phyloP scores from a whole-genome alignment of 2,329 filamentous ascomycete species.

The Sclerotinia minor region DNA sequence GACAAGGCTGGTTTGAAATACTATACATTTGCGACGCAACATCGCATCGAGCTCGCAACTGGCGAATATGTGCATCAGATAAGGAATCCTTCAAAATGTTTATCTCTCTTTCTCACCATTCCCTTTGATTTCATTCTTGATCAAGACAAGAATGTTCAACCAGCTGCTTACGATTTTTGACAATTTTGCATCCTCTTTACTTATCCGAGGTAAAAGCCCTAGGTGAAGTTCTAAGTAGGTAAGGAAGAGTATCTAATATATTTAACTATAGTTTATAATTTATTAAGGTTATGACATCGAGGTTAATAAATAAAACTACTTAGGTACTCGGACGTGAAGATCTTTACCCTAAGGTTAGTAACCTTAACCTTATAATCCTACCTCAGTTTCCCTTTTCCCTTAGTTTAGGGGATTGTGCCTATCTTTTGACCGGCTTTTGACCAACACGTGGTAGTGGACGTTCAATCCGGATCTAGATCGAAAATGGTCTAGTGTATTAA shows the following conservation, averaged over 20 bases:
- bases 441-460: not conserved
- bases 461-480: not conserved
- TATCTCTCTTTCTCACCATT: not conserved
- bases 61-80: not conserved
- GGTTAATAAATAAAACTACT: too few relatives aligned
- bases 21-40: not conserved
- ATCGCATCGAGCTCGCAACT: too few relatives aligned
- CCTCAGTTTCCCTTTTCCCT: not conserved
- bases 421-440: not conserved
- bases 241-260: too few relatives aligned
- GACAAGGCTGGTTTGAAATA: too few relatives aligned
- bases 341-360: too few relatives aligned
- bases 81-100: not conserved
- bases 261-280: too few relatives aligned
- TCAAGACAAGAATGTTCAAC: not conserved
- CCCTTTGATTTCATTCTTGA: not conserved
- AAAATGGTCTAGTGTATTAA: not conserved
- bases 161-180: not conserved
- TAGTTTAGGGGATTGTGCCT: too few relatives aligned
- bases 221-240: too few relatives aligned
- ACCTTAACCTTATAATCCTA: too few relatives aligned
- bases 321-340: too few relatives aligned
- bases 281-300: too few relatives aligned
- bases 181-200: not conserved
- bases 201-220: too few relatives aligned